Base-by-base conservation (phyloP, 2,329 filamentous ascomycete genomes). In the Leptographium procerum region DNA sequence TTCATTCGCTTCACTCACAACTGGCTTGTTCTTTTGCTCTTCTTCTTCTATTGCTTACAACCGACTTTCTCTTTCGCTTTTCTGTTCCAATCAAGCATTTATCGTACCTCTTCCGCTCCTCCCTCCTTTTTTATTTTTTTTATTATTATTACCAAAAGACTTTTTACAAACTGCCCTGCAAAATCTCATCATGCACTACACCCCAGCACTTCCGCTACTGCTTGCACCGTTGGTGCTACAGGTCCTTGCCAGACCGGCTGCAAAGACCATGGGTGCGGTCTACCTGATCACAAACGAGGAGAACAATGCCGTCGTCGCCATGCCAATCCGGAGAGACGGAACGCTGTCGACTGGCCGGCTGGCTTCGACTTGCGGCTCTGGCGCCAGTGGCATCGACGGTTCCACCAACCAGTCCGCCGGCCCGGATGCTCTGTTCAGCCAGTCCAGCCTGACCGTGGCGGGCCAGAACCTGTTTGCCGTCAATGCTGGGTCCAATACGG, bases 401-500 rank as follows among this genome's bases (percentile, higher is more conserved):
- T 55, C 61, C 1, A 72, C 67, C 4, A 72, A 70, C 31, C 59
- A 68, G 47, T 68, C 73, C 0, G 75, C 74, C 1, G 70, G 64
- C 0, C 75, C 77, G 0, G 82, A 85, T 66, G 71, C 77, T 0
- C 67, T 85, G 16, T 69, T 77, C 29, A 73, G 72, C 47, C 81
- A 84, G 64, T 77, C 75, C 45, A 48, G 45, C 45, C 10, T 48
- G 22, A 28, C 45, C 22, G 45, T 43, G 2, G 19, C 40, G 5
- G 40, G 40, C 19, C 40, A 81, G 79, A 67, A 70, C 59, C 60
- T 84, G 1, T 82, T 85, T 61, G 77, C 78, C 1, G 79, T 83
- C 48, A 81, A 81, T 57, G 68, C 78, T 1, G 79, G 78, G 5
- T 64, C 77, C 26, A 80, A 81, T 64, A 76, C 75, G 0, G 61